Conservation (phyloP, 805 yeast genomes). For the Clavispora santaluciae region DNA sequence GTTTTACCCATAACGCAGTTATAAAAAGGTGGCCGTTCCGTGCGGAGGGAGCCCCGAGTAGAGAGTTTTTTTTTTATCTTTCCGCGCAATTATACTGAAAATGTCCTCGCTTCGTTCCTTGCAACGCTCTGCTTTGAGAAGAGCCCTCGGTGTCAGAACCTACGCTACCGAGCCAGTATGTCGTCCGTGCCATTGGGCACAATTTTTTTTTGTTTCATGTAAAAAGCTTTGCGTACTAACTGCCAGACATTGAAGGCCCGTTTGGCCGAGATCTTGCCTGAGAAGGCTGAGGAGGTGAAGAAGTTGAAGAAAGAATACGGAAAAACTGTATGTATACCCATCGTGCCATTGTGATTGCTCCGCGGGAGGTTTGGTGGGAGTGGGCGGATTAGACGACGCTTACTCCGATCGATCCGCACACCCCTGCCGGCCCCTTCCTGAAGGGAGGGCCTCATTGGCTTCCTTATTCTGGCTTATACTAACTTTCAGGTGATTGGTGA, state of each 20-base stretch:
- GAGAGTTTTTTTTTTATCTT: conserved; percentile 3
- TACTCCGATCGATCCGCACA: too few species aligned
- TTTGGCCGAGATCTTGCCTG: conserved; percentile 89
- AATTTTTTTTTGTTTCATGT: not conserved
- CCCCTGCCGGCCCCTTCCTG: too few species aligned
- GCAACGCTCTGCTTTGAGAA: conserved; percentile 29
- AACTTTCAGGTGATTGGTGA: conserved; percentile 38
- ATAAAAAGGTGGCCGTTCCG: conserved; percentile 11
- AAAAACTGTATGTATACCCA: conserved; percentile 50
- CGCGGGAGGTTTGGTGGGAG: not conserved
- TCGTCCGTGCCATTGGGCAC: conserved; percentile 6
- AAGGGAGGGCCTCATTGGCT: not conserved
- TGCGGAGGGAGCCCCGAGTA: conserved; percentile 1
- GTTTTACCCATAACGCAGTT: not conserved
- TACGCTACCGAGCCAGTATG: conserved; percentile 22
- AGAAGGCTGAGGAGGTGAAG: conserved; percentile 86
- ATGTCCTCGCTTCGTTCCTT: conserved; percentile 36
- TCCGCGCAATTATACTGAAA: conserved; percentile 4
- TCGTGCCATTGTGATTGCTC: not conserved
- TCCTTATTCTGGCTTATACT: conserved; percentile 2
- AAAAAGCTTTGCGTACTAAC: conserved; percentile 12
- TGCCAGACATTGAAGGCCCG: conserved; percentile 81
- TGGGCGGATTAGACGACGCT: too few species aligned
- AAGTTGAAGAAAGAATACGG: conserved; percentile 89
- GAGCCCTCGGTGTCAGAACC: conserved; percentile 18